These are phyloP conservation scores for Guadua angustifolia DNA, from an alignment of 176 grass and related monocot species.

Conservation along the genomic window DNA sequence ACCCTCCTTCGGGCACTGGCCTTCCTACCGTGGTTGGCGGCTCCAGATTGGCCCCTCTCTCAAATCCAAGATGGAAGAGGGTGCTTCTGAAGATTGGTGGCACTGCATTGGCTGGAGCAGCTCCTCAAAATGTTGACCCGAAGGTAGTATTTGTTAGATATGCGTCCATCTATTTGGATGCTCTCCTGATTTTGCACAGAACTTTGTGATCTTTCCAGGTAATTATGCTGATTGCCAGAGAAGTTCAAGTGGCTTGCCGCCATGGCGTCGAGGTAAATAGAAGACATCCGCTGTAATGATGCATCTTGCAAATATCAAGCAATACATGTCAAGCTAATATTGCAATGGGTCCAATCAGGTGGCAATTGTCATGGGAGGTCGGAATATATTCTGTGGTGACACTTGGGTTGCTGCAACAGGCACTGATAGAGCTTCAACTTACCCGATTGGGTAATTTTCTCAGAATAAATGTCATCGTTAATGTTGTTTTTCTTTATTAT, in stretches of 20 bases:
- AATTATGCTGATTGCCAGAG: conserved; percentile 88
- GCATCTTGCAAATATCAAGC: conserved; percentile 12
- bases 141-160: conserved; percentile 61
- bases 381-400: conserved; percentile 87
- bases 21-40: conserved; percentile 35
- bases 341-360: conserved; percentile 58
- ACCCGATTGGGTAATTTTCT: conserved; percentile 72
- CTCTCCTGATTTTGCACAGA: conserved; percentile 14
- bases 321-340: conserved; percentile 13
- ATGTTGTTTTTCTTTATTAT: conserved; percentile 9
- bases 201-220: conserved; percentile 53
- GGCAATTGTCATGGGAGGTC: conserved; percentile 81
- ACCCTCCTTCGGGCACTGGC: conserved; percentile 46
- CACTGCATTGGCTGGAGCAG: conserved; percentile 56
- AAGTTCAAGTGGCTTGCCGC: conserved; percentile 79
- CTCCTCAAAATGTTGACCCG: conserved; percentile 79
- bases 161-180: conserved; percentile 11
- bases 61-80: conserved; percentile 83
- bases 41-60: conserved; percentile 44
- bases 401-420: conserved; percentile 81
- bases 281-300: not conserved
- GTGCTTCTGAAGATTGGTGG: conserved; percentile 91
- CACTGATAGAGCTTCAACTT: conserved; percentile 79
- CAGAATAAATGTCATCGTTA: not conserved
- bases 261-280: conserved; percentile 75